Evolutionary conservation across 2,329 filamentous ascomycete genomes (phyloP).

Genomic region (Diaporthe velutina): DNA sequence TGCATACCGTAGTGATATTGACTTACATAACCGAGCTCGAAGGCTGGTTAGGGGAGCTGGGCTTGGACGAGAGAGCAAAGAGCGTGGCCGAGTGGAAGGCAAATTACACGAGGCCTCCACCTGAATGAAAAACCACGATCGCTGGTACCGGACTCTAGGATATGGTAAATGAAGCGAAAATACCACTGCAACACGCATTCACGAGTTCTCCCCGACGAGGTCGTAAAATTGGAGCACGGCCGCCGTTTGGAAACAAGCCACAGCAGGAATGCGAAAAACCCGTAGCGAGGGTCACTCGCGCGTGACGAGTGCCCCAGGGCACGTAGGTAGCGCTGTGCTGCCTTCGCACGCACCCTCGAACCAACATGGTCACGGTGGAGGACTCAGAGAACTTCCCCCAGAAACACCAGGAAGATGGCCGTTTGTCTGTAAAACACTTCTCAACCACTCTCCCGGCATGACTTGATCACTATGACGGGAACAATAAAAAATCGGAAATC

Average conservation of each 20-base stretch:
- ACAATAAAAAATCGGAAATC: not conserved
- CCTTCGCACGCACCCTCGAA: not conserved
- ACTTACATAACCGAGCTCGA: slow-evolving; percentile 22
- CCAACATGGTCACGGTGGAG: not conserved
- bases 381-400: not conserved
- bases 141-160: not conserved
- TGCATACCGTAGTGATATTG: not conserved
- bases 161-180: not conserved
- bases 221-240: no score
- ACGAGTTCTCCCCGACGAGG: not conserved
- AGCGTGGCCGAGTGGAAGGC: slow-evolving; percentile 11
- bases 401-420: not conserved
- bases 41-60: slow-evolving; percentile 20
- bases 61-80: slow-evolving; percentile 2
- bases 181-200: not conserved
- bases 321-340: no score
- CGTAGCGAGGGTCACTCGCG: not conserved
- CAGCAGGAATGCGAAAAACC: no score
- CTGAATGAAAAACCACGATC: not conserved
- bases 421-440: no score
- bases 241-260: not conserved
- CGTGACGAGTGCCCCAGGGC: no score
- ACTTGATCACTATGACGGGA: not conserved
- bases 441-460: not conserved
- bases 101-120: not conserved